Base-by-base conservation (phyloP, 306 rosid species). In the Trifolium pratense region DNA sequence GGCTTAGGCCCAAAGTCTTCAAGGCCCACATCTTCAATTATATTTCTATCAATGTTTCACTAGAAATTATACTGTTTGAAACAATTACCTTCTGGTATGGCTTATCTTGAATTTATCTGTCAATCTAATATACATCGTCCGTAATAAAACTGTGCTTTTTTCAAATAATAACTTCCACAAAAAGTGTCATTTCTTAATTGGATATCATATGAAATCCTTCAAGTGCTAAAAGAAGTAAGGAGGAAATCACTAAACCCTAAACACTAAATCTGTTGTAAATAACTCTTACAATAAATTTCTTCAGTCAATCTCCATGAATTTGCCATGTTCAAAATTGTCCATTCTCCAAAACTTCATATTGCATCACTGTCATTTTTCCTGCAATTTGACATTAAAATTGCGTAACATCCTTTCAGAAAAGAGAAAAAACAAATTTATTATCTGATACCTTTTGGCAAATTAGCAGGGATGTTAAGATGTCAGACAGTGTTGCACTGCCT, bases 401-500 rank as follows among this genome's bases (percentile, higher is more conserved):
- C 1, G 13, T 18, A 31, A 29, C 59, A 78, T 53, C n/a, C 70
- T 49, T 14, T 62, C 15, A 39, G n/a, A 70, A 61, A 61, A 37
- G 39, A 51, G 34, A 39, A 13, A 63, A 53, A 65, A 29, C 15
- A 26, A 36, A 9, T 36, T 1, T 40, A 42, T 67, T 32, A 32
- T 71, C 53, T 75, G 43, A 53, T 21, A 62, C 12, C 10, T 49
- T 62, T 20, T 43, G 9, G 68, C 77, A 76, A 80, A 74, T 56
- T 61, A 63, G 76, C 82, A 83, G 85, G 62, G 58, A 71, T 67
- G 77, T 51, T 72, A 77, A 72, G 70, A 58, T 69, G 64, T 60
- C 64, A 55, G 73, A 71, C 56, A 55, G 52, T 51, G 68, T 59
- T 48, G 81, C 64, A 34, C 42, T 71, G 59, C 82, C 82, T 74